These are phyloP conservation scores for Coemansia sp. DNA, from an alignment of 192 early-diverging fungal genomes.

Conservation along the genomic window DNA sequence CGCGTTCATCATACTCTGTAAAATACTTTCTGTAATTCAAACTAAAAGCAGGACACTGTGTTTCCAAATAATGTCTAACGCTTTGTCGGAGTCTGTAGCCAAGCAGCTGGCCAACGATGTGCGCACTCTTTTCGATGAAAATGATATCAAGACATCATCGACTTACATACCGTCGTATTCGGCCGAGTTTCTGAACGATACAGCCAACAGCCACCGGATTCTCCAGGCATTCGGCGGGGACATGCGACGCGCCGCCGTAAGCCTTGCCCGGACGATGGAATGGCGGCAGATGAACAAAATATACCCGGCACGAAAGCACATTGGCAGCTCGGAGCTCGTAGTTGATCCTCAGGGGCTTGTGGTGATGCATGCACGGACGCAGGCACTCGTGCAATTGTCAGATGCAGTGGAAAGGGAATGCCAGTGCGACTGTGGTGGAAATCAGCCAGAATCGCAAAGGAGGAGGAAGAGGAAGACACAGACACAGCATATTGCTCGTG, in stretches of 20 bases:
- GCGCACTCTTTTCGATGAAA: background rate
- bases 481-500: conserved; percentile 14
- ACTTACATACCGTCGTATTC: conserved; percentile 38
- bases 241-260: background rate
- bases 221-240: conserved; percentile 25
- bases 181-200: conserved; percentile 38
- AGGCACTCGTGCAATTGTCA: conserved; percentile 15
- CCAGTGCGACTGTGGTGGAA: background rate
- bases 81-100: conserved; percentile 1
- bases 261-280: conserved; percentile 20
- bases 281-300: conserved; percentile 48
- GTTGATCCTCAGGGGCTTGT: conserved; percentile 28
- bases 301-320: conserved; percentile 21
- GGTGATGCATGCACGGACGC: conserved; percentile 22
- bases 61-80: background rate
- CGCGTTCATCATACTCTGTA: no score
- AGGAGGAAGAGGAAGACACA: conserved; percentile 1
- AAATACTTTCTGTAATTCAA: no score
- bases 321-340: conserved; percentile 1
- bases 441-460: background rate
- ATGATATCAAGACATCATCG: background rate
- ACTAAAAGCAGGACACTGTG: no score
- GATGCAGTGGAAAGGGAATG: background rate
- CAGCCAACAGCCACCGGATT: conserved; percentile 17
- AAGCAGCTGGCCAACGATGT: conserved; percentile 11